A percentile compares a stretch with the other conserved stretches of the same genome.
These are phyloP conservation scores for Leccinum uliginosum DNA, from an alignment of 768 basidiomycete genomes.

Conservation along the genomic window DNA sequence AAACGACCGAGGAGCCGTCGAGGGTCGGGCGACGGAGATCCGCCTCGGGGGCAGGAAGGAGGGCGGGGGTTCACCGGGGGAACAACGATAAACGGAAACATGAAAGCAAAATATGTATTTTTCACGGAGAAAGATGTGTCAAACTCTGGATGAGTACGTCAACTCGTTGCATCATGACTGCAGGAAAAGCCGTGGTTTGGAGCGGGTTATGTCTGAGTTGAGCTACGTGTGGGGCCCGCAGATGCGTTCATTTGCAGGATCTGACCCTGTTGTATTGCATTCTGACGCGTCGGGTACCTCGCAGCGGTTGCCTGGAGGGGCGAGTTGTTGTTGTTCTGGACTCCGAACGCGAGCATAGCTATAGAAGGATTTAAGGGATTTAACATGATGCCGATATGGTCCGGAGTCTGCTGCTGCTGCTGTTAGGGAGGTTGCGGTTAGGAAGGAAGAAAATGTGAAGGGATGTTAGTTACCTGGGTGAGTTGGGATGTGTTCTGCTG, in stretches of 20 bases:
- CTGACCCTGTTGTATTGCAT: conserved; percentile 37
- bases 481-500: conserved; percentile 40
- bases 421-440: conserved; percentile 36
- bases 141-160: conserved; percentile 23
- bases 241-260: conserved; percentile 31
- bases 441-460: conserved; percentile 34
- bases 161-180: conserved; percentile 39
- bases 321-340: conserved; percentile 24
- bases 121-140: conserved; percentile 24
- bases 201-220: conserved; percentile 34
- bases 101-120: conserved; percentile 27
- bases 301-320: conserved; percentile 18
- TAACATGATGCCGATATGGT: conserved; percentile 35
- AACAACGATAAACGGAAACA: conserved; percentile 12
- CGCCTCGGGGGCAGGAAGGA: conserved; percentile 1
- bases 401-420: conserved; percentile 31
- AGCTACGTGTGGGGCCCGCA: conserved; percentile 25
- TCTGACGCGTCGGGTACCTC: conserved; percentile 33
- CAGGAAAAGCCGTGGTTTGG: conserved; percentile 40
- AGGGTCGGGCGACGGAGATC: conserved; percentile 16
- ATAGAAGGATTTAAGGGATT: conserved; percentile 34
- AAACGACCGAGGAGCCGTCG: conserved; percentile 1
- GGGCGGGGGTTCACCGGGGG: not conserved
- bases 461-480: conserved; percentile 32
- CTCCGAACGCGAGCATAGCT: conserved; percentile 33